Conservation (phyloP, 257 asterid species). For the Mitragyna speciosa region DNA sequence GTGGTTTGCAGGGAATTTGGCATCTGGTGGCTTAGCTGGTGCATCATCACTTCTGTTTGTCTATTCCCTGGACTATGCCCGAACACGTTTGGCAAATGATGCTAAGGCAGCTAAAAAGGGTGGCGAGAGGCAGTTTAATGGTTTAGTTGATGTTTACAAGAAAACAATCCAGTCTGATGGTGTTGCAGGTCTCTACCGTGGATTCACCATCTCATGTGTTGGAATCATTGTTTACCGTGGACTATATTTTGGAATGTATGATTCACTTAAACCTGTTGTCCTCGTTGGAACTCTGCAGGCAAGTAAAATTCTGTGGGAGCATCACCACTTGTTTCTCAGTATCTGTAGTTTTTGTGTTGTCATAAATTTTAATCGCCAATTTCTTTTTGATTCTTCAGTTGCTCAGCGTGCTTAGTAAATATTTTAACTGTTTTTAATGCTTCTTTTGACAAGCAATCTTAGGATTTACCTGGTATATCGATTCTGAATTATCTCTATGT, state of each 20-base stretch:
- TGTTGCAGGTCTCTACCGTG: constrained; percentile 70
- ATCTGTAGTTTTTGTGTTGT: not conserved
- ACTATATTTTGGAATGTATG: constrained; percentile 81
- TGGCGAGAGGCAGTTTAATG: constrained; percentile 79
- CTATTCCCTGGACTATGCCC: constrained; percentile 68
- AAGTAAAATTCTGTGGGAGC: constrained; percentile 20
- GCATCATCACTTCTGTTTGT: constrained; percentile 67
- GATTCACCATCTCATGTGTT: constrained; percentile 66
- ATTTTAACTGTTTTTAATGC: not conserved
- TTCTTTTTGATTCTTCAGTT: not conserved
- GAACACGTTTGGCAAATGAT: constrained; percentile 74
- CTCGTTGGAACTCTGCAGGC: constrained; percentile 58
- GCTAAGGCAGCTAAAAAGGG: constrained; percentile 67
- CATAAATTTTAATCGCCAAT: not conserved
- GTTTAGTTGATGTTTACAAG: constrained; percentile 66
- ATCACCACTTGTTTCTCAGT: not conserved
- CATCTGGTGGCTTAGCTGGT: constrained; percentile 78
- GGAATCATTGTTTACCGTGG: constrained; percentile 83
- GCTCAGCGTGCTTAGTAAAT: not conserved
- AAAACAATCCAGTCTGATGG: constrained; percentile 70
- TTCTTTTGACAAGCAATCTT: not conserved
- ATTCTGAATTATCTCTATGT: not conserved
- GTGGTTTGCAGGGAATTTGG: constrained; percentile 79
- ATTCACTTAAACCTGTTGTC: constrained; percentile 69
- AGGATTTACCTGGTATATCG: not conserved